A percentile compares a stretch with the other conserved stretches of the same genome.
phyloP scores from a whole-genome alignment of 129 eudicot genomes.

The Daucus carota region DH1_v3.0 NC_030384.2:35402001-35402500 shows the following conservation, averaged over 20 bases:
- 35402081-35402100: background rate
- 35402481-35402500: slow-evolving; percentile 77
- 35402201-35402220: no score
- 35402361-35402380: background rate
- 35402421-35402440: slow-evolving; percentile 6
- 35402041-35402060: slow-evolving; percentile 53
- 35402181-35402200: no score
- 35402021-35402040: slow-evolving; percentile 34
- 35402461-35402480: slow-evolving; percentile 72
- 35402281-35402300: no score
- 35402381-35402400: background rate
- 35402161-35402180: no score
- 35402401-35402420: background rate
- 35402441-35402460: slow-evolving; percentile 60
- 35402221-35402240: no score
- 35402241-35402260: no score
- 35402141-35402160: no score
- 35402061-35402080: slow-evolving; percentile 56
- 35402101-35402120: background rate
- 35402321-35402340: background rate
- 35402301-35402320: background rate
- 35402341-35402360: background rate
- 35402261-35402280: no score
- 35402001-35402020: slow-evolving; percentile 22
- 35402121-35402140: no score